A percentile compares a stretch with the other conserved stretches of the same genome.
Conservation (phyloP, 148 eudicot species). For the Rheum nobile region DNA sequence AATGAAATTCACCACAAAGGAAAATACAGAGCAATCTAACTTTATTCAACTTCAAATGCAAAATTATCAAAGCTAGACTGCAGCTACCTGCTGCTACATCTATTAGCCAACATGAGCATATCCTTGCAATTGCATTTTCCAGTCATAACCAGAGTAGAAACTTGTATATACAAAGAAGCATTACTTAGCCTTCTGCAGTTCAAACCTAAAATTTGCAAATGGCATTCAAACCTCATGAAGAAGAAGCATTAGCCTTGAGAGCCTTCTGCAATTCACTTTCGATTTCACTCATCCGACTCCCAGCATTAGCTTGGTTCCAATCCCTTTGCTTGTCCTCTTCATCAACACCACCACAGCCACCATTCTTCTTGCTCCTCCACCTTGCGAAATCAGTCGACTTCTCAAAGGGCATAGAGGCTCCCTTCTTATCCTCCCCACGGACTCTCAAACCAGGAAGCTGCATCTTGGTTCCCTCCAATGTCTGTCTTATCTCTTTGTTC, state of each 20-base stretch:
- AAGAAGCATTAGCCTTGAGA: constrained; percentile 70
- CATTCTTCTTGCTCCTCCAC: constrained; percentile 54
- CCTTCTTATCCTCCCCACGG: constrained; percentile 25
- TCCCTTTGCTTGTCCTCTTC: constrained; percentile 26
- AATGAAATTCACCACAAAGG: background rate
- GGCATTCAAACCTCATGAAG: constrained; percentile 26
- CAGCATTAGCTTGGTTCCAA: constrained; percentile 18
- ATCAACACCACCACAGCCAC: constrained; percentile 15
- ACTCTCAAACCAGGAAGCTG: constrained; percentile 12
- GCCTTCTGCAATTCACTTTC: constrained; percentile 85
- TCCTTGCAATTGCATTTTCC: background rate
- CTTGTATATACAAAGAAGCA: constrained; percentile 3
- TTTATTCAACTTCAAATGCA: background rate
- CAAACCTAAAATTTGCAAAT: background rate
- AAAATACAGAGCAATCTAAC: background rate
- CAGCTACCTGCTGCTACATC: background rate
- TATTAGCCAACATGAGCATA: background rate
- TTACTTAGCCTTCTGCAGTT: background rate
- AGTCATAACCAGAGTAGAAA: background rate
- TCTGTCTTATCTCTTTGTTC: constrained; percentile 51
- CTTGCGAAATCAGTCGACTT: constrained; percentile 38
- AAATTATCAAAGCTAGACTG: background rate
- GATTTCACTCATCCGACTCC: constrained; percentile 27
- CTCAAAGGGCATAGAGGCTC: constrained; percentile 12
- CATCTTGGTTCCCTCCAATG: constrained; percentile 41